Conservation (phyloP, 2,329 filamentous ascomycete species). For the Penicillium sp. region DNA sequence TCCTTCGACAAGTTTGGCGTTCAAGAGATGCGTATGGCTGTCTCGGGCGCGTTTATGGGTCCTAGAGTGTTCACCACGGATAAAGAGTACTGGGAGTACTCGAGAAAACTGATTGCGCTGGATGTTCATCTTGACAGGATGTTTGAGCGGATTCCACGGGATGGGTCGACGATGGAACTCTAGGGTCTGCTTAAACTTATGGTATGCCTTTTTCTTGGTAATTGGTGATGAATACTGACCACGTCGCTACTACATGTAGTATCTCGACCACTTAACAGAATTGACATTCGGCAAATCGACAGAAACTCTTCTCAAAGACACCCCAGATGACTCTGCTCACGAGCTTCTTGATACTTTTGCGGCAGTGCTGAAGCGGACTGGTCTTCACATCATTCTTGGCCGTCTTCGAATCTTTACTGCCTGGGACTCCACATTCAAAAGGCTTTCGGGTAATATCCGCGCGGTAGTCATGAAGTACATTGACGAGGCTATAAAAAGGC, state of each 20-base stretch:
- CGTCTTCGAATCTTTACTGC: slow-evolving; percentile 4
- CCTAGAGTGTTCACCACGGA: slow-evolving; percentile 65
- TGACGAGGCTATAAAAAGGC: slow-evolving; percentile 1
- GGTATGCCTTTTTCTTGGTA: not conserved
- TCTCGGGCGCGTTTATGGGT: slow-evolving; percentile 34
- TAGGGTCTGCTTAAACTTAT: slow-evolving; percentile 4
- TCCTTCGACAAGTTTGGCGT: slow-evolving; percentile 9
- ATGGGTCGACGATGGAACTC: slow-evolving; percentile 6
- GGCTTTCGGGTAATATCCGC: not conserved
- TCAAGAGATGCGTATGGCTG: not conserved
- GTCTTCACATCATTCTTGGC: slow-evolving; percentile 5
- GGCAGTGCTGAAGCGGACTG: not conserved
- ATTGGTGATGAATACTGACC: not conserved
- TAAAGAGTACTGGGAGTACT: slow-evolving; percentile 60
- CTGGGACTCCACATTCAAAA: not conserved
- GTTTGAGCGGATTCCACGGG: slow-evolving; percentile 1
- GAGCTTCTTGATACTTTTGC: slow-evolving; percentile 3
- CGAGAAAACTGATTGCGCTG: slow-evolving; percentile 1
- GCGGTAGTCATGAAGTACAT: slow-evolving; percentile 6
- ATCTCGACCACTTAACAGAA: slow-evolving; percentile 3
- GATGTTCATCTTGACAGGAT: slow-evolving; percentile 4
- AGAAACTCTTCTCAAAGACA: slow-evolving; percentile 2
- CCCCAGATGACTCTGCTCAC: not conserved
- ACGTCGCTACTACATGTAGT: not conserved
- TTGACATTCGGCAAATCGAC: slow-evolving; percentile 7